Evolutionary conservation across 2,329 filamentous ascomycete genomes (phyloP).

Genomic region (Teratosphaeriaceae sp.): DNA sequence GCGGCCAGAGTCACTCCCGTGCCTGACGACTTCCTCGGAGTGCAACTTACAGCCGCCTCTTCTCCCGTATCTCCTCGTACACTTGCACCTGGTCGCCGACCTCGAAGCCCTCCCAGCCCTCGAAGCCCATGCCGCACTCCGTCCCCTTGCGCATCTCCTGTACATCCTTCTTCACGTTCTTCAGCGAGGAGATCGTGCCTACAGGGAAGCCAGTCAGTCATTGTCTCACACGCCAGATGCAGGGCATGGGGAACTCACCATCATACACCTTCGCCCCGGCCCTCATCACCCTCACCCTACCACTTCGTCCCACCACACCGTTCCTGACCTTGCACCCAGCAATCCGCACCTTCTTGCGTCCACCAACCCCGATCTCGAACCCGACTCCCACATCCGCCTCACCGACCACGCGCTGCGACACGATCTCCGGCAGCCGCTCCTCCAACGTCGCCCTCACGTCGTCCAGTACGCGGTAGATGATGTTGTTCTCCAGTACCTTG

Average conservation of each 20-base stretch:
- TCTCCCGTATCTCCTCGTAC: conserved; percentile 72
- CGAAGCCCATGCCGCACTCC: conserved; percentile 90
- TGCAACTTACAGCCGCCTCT: conserved; percentile 50
- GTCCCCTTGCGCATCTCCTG: conserved; percentile 81
- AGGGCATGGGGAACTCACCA: conserved; percentile 53
- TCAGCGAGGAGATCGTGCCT: conserved; percentile 77
- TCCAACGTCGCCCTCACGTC: conserved; percentile 63
- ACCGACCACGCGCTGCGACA: conserved; percentile 67
- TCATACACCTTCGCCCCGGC: conserved; percentile 65
- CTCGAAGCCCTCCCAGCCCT: conserved; percentile 69
- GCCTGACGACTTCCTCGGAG: too few species aligned
- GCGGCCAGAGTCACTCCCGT: too few species aligned
- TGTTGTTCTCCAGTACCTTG: conserved; percentile 72
- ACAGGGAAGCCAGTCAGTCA: conserved; percentile 7
- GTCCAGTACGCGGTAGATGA: conserved; percentile 76
- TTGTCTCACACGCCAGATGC: not conserved
- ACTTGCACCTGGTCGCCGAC: conserved; percentile 81
- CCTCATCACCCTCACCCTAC: conserved; percentile 65
- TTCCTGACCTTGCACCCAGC: conserved; percentile 86
- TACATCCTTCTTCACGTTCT: conserved; percentile 89
- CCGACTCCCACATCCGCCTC: conserved; percentile 80
- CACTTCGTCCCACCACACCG: conserved; percentile 59
- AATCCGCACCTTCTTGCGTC: conserved; percentile 63
- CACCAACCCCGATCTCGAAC: conserved; percentile 77
- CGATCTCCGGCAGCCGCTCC: conserved; percentile 58